Conservation (phyloP, 495 filamentous ascomycete species). For the Neurospora discreta region DNA sequence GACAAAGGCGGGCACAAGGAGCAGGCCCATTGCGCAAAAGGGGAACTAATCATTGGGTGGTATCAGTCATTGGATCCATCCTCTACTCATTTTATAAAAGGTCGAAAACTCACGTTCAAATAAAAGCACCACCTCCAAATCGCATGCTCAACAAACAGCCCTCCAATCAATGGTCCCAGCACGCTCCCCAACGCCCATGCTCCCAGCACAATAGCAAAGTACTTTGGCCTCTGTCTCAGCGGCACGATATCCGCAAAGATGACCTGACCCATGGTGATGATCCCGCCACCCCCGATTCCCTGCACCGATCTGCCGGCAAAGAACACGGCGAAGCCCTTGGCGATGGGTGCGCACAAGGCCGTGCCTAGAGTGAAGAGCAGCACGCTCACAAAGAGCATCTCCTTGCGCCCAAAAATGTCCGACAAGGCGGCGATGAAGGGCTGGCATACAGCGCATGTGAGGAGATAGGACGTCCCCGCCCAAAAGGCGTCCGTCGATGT, state of each 20-base stretch:
- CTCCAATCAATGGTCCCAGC: constrained; percentile 65
- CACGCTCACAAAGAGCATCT: constrained; percentile 29
- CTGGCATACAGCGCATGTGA: constrained; percentile 35
- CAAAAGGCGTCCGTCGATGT: constrained; percentile 41
- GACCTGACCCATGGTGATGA: constrained; percentile 74
- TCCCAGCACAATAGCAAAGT: constrained; percentile 30
- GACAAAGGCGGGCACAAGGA: constrained; percentile 23
- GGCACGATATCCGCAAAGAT: constrained; percentile 43
- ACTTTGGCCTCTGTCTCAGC: constrained; percentile 29
- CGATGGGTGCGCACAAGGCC: constrained; percentile 26
- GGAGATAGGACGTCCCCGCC: constrained; percentile 43
- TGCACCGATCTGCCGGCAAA: constrained; percentile 70
- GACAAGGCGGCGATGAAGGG: constrained; percentile 39
- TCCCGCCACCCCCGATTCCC: constrained; percentile 71
- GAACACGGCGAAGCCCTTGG: constrained; percentile 44
- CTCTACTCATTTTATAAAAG: background rate
- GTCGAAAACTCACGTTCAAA: constrained; percentile 19
- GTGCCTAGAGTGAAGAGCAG: constrained; percentile 35
- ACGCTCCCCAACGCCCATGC: constrained; percentile 64
- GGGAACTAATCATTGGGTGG: constrained; percentile 16
- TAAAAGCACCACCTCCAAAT: constrained; percentile 35
- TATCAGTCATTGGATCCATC: background rate
- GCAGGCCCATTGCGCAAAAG: constrained; percentile 23
- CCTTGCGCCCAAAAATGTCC: constrained; percentile 42
- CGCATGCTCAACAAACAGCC: constrained; percentile 51